phyloP scores from a whole-genome alignment of 2,329 filamentous ascomycete genomes.

The Didymella arachidicola region DNA sequence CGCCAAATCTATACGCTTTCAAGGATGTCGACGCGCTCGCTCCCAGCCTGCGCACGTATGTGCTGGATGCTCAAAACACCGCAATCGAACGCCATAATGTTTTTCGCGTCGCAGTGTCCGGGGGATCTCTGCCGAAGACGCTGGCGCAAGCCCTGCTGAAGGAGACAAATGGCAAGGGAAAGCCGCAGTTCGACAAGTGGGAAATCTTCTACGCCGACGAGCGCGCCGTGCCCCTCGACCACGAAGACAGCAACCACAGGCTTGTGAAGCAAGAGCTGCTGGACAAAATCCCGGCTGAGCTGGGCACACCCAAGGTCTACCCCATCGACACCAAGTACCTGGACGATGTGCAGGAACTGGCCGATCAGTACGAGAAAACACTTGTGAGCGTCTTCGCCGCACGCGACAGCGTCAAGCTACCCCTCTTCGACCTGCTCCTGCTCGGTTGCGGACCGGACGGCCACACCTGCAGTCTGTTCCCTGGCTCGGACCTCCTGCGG shows the following conservation, averaged over 20 bases:
- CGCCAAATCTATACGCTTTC: slow-evolving; percentile 79
- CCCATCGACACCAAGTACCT: slow-evolving; percentile 75
- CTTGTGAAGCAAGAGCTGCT: slow-evolving; percentile 87
- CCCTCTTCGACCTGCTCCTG: slow-evolving; percentile 92
- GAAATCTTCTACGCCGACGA: slow-evolving; percentile 99
- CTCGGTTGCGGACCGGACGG: slow-evolving; percentile 95
- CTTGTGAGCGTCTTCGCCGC: slow-evolving; percentile 87
- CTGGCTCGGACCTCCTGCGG: slow-evolving; percentile 83
- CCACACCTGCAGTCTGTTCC: slow-evolving; percentile 97
- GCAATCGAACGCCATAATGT: slow-evolving; percentile 79
- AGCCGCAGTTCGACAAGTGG: slow-evolving; percentile 83
- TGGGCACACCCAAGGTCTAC: slow-evolving; percentile 75
- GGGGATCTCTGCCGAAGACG: slow-evolving; percentile 88
- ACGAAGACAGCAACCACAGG: slow-evolving; percentile 92
- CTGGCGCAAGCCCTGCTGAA: slow-evolving; percentile 84
- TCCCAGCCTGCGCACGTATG: slow-evolving; percentile 77
- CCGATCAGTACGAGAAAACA: slow-evolving; percentile 89
- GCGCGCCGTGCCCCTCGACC: slow-evolving; percentile 88
- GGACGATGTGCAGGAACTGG: slow-evolving; percentile 86
- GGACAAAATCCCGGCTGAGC: slow-evolving; percentile 78
- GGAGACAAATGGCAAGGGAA: slow-evolving; percentile 64
- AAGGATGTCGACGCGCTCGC: slow-evolving; percentile 73
- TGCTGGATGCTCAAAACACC: slow-evolving; percentile 81
- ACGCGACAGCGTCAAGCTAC: slow-evolving; percentile 91
- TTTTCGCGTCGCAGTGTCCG: slow-evolving; percentile 93